A percentile compares a stretch with the other conserved stretches of the same genome.
These are phyloP conservation scores for Strigomonas culicis DNA, from an alignment of 208 protist genomes.

Conservation along the genomic window DNA sequence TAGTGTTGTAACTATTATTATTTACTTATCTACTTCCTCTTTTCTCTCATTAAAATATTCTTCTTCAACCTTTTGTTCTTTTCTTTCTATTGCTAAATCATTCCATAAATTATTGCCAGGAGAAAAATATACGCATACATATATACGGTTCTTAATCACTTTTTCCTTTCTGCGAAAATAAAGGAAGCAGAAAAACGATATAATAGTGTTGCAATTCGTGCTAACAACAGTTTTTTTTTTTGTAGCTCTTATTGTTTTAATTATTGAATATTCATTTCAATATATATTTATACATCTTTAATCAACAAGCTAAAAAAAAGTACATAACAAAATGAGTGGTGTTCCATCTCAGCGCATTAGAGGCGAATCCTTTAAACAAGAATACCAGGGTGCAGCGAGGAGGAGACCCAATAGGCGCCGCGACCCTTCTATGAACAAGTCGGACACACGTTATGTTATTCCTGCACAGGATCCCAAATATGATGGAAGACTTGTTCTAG, in stretches of 20 bases:
- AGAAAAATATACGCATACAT: not conserved
- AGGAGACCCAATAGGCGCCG: slow-evolving; percentile 62
- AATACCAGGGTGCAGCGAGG: slow-evolving; percentile 81
- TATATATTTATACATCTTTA: not conserved
- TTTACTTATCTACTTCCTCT: not conserved
- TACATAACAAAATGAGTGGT: slow-evolving; percentile 12
- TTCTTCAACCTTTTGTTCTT: slow-evolving; percentile 4
- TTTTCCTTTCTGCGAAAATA: too few relatives aligned
- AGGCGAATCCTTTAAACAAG: slow-evolving; percentile 91
- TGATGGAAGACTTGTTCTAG: slow-evolving; percentile 82
- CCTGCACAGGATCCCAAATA: slow-evolving; percentile 69
- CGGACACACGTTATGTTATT: slow-evolving; percentile 72
- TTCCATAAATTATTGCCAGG: not conserved
- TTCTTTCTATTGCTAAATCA: not conserved
- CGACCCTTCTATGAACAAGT: slow-evolving; percentile 90
- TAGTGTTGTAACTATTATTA: not conserved
- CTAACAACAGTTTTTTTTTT: too few relatives aligned
- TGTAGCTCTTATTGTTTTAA: slow-evolving; percentile 6
- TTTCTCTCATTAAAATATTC: too few relatives aligned
- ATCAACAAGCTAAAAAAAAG: not conserved
- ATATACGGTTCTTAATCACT: not conserved
- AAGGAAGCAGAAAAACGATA: too few relatives aligned
- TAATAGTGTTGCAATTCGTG: too few relatives aligned
- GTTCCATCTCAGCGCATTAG: slow-evolving; percentile 71
- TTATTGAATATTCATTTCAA: not conserved